These are phyloP conservation scores for Xylaria sp. DNA, from an alignment of 2,329 filamentous ascomycete genomes.

Conservation along the genomic window DNA sequence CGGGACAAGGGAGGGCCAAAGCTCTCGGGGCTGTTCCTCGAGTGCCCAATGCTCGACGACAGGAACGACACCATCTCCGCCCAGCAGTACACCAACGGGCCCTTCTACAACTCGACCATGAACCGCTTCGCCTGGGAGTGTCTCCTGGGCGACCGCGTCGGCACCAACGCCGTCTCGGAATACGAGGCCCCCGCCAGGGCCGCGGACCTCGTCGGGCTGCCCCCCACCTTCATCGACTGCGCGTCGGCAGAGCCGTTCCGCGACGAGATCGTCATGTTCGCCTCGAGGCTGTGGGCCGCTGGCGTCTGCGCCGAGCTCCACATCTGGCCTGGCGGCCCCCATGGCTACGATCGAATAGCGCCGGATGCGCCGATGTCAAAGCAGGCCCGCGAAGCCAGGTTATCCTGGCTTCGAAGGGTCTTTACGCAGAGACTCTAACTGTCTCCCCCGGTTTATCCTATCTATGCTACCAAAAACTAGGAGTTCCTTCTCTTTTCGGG, in stretches of 20 bases:
- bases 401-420: slow-evolving; percentile 46
- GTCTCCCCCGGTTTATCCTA: not conserved
- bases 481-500: slow-evolving; percentile 9
- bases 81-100: slow-evolving; percentile 47
- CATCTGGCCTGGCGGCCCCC: slow-evolving; percentile 50
- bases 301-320: slow-evolving; percentile 51
- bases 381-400: slow-evolving; percentile 44
- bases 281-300: slow-evolving; percentile 48
- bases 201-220: slow-evolving; percentile 46
- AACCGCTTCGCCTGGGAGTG: slow-evolving; percentile 49
- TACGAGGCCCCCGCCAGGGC: slow-evolving; percentile 49
- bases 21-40: slow-evolving; percentile 52
- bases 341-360: slow-evolving; percentile 49
- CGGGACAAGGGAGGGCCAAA: slow-evolving; percentile 50
- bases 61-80: slow-evolving; percentile 47
- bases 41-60: slow-evolving; percentile 57
- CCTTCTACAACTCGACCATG: slow-evolving; percentile 46
- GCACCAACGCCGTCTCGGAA: slow-evolving; percentile 43
- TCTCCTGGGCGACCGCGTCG: slow-evolving; percentile 45
- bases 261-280: slow-evolving; percentile 50
- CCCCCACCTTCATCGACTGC: slow-evolving; percentile 51
- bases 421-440: slow-evolving; percentile 39
- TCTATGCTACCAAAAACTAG: not conserved
- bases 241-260: slow-evolving; percentile 50
- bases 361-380: slow-evolving; percentile 46